A percentile compares a stretch with the other conserved stretches of the same genome.
These are phyloP conservation scores for Neoscytalidium dimidiatum DNA, from an alignment of 2,329 filamentous ascomycete species.

Conservation along the genomic window DNA sequence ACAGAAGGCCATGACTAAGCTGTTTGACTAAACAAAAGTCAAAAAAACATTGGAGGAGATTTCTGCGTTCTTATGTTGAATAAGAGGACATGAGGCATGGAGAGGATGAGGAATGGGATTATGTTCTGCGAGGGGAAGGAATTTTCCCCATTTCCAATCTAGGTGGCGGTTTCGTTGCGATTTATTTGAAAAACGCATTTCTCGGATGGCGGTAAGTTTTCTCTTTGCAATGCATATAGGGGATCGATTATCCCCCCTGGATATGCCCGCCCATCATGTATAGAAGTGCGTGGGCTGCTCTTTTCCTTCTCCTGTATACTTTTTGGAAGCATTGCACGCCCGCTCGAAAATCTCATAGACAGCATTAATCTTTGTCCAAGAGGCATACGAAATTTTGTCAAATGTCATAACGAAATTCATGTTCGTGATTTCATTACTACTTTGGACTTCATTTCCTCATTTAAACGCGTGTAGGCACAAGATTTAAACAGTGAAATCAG, in stretches of 20 bases:
- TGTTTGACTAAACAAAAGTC: constrained; percentile 52
- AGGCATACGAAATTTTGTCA: not conserved
- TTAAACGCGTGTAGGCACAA: not conserved
- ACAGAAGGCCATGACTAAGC: constrained; percentile 78
- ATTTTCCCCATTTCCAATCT: no score
- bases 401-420: not conserved
- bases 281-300: not conserved
- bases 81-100: no score
- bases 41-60: not conserved
- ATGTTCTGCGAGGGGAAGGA: no score
- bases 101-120: no score
- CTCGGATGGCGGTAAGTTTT: no score
- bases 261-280: no score
- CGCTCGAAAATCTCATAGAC: not conserved
- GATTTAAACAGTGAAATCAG: not conserved
- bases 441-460: not conserved
- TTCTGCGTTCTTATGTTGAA: no score
- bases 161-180: no score
- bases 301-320: not conserved
- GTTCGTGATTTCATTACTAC: constrained; percentile 9
- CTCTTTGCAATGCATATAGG: no score
- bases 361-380: not conserved
- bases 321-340: not conserved
- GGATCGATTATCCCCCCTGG: no score
- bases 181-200: no score